A percentile compares a stretch with the other conserved stretches of the same genome.
Evolutionary conservation across 73 alveolate species (phyloP).

Genomic region (Tetrahymena thermophila): DNA sequence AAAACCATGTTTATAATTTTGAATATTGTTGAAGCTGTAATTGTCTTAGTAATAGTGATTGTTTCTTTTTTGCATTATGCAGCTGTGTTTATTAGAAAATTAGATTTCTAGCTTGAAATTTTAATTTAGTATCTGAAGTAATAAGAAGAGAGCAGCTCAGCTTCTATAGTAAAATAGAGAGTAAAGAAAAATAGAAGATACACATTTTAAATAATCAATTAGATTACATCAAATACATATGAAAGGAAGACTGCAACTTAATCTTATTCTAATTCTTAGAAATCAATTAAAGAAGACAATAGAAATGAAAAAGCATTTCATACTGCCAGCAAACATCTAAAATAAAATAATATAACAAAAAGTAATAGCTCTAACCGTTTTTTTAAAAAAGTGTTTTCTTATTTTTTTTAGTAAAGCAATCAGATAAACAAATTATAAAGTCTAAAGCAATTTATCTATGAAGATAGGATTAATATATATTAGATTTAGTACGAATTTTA

Average conservation of each 20-base stretch:
- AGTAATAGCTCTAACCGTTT: too few species aligned
- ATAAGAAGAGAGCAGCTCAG: not conserved
- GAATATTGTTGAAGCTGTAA: not conserved
- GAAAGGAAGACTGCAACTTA: not conserved
- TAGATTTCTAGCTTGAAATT: not conserved
- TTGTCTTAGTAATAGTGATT: not conserved
- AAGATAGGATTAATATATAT: not conserved
- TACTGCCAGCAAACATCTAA: not conserved
- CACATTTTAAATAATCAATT: not conserved
- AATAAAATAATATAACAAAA: too few species aligned
- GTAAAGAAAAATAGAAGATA: not conserved
- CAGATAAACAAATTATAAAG: too few species aligned
- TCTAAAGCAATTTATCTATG: too few species aligned
- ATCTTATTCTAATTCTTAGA: not conserved
- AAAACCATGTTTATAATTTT: not conserved
- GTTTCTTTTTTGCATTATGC: not conserved
- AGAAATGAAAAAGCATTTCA: not conserved
- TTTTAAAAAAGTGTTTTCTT: too few species aligned
- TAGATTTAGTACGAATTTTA: not conserved
- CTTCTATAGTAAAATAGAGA: not conserved
- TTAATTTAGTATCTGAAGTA: not conserved
- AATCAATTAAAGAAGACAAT: not conserved
- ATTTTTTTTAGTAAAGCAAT: too few species aligned
- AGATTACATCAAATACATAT: not conserved
- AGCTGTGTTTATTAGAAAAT: not conserved